Conservation (phyloP, 2,329 filamentous ascomycete species). For the Fusarium albidum region DNA sequence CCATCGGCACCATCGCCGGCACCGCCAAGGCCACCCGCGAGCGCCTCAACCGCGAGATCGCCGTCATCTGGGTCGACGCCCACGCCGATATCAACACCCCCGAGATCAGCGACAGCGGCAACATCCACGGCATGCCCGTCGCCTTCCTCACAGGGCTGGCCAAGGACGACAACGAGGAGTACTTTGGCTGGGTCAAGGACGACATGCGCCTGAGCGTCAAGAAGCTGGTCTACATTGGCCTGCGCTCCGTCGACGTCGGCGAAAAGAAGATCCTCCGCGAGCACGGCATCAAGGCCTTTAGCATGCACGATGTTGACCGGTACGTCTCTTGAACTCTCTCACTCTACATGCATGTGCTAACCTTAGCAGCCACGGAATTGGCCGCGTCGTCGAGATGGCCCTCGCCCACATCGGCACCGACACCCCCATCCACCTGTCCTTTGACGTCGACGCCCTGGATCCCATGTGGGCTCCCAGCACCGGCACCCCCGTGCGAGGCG, state of each 20-base stretch:
- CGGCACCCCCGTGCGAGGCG: constrained; percentile 92
- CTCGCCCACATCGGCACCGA: constrained; percentile 92
- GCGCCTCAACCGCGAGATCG: constrained; percentile 81
- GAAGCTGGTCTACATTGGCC: constrained; percentile 96
- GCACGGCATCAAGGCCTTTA: constrained; percentile 92
- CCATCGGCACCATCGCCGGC: constrained; percentile 91
- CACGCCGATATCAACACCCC: constrained; percentile 98
- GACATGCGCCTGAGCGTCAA: constrained; percentile 74
- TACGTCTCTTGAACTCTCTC: constrained; percentile 49
- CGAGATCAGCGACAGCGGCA: constrained; percentile 87
- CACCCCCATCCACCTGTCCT: constrained; percentile 95
- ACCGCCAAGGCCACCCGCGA: constrained; percentile 87
- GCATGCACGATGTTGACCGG: constrained; percentile 98
- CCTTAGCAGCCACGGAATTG: constrained; percentile 79
- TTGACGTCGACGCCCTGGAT: constrained; percentile 96
- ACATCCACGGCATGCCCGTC: constrained; percentile 98
- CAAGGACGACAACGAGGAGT: constrained; percentile 75
- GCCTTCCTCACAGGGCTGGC: constrained; percentile 89
- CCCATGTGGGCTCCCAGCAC: constrained; percentile 97
- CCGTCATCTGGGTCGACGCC: constrained; percentile 98
- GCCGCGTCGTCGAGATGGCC: constrained; percentile 97
- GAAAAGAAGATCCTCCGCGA: constrained; percentile 94
- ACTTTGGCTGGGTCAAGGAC: constrained; percentile 88
- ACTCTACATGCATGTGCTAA: constrained; percentile 6
- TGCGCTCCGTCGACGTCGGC: constrained; percentile 89